Base-by-base conservation (phyloP, 192 early-diverging fungal species). In the Spizellomyces sp. region DNA sequence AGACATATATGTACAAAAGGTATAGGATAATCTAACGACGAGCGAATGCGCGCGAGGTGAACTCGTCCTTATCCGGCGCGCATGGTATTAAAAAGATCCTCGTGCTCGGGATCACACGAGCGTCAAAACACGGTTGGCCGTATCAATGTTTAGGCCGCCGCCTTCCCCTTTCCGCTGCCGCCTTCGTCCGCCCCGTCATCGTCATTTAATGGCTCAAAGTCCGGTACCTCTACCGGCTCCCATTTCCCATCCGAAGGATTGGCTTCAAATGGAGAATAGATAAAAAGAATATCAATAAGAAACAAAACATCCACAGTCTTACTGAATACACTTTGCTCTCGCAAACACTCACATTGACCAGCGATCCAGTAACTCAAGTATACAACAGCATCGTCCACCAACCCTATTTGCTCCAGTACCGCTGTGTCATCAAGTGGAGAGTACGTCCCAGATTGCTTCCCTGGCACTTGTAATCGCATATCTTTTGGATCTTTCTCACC, bases 191-290 rank as follows among this genome's bases (percentile, higher is more conserved):
- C 67, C 19, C 68, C 71, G 14, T 12, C 59, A 4, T 84, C 83
- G 46, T 82, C 74, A 21, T 68, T 19, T 4, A 84, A 62, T 21
- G 80, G 70, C 52, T 84, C 83, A 58, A 79, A 82, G 21, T 77
- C 76, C 4, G 79, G 73, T 9, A 84, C 71, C 22, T 78, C 69
- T 7, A 84, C 77, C 5, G 73, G 62, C 56, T 84, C 83, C 83
- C 83, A 84, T 9, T 58, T 62, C 5, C 64, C 77, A 27, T 79
- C 67, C 15, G 73, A 22, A 8, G 63, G 63, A 46, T 64, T 64
- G 22, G 63, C 63, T 36, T 36, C 27, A 36, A n/a, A 36, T 27
- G 3, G 14, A 27, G 2, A 12, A 48, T 15, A 48, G 42, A 48
- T 19, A 27, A 56, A 5, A 64, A 42, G 10, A 6, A 70, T 19